phyloP scores from a whole-genome alignment of 306 rosid species.

The Sindora glabra region DNA sequence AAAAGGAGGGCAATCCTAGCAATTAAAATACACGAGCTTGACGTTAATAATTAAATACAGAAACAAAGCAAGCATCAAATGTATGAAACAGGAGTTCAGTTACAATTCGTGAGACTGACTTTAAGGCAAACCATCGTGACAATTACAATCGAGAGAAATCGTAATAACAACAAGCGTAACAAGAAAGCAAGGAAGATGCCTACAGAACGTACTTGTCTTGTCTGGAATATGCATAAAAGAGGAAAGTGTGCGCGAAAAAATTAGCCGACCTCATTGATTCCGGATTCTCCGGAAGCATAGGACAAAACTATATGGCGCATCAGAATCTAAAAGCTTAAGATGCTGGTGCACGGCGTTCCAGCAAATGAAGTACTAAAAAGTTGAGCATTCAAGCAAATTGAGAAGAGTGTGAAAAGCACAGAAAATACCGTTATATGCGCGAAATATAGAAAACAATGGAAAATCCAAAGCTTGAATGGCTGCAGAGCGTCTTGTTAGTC shows the following conservation, averaged over 20 bases:
- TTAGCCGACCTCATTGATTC: constrained; percentile 12
- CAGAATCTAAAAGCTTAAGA: background rate
- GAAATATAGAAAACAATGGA: background rate
- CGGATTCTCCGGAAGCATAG: background rate
- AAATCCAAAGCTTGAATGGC: too few relatives aligned
- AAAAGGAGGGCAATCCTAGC: too few relatives aligned
- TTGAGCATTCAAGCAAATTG: constrained; percentile 9
- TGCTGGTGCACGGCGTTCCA: background rate
- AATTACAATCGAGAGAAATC: background rate
- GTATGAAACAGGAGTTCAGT: background rate
- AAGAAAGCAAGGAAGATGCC: background rate
- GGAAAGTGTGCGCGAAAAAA: background rate
- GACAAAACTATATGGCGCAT: constrained; percentile 22
- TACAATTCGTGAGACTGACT: background rate
- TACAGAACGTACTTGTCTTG: background rate
- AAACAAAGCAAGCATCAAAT: background rate
- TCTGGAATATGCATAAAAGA: background rate
- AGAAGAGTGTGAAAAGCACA: too few relatives aligned
- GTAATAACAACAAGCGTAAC: background rate
- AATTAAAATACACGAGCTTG: too few relatives aligned
- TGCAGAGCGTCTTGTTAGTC: too few relatives aligned
- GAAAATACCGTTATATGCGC: too few relatives aligned
- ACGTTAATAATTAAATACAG: too few relatives aligned
- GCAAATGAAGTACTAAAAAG: background rate
- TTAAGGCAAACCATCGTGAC: background rate